phyloP scores from a whole-genome alignment of 1,284 basidiomycete genomes.

The Agroathelia rolfsii region DNA sequence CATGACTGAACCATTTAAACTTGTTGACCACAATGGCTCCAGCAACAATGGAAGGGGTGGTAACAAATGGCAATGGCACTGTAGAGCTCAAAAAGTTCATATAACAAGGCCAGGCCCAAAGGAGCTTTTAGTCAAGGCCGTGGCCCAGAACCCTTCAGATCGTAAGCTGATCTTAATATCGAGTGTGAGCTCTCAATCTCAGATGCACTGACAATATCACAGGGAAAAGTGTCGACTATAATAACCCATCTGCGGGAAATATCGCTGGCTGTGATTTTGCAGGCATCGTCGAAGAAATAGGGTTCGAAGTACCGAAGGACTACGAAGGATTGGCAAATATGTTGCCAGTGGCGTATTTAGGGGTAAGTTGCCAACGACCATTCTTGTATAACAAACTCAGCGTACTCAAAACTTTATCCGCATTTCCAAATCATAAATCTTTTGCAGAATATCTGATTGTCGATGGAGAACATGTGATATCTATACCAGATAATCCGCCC shows the following conservation, averaged over 20 bases:
- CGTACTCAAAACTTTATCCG: too few species aligned
- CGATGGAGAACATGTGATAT: constrained; percentile 16
- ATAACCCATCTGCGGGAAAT: too few species aligned
- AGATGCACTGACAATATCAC: too few species aligned
- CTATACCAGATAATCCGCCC: constrained; percentile 19
- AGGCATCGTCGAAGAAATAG: constrained; percentile 19
- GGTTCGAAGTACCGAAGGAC: constrained; percentile 17
- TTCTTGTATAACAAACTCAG: too few species aligned
- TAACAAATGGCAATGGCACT: not conserved
- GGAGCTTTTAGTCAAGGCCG: constrained; percentile 7
- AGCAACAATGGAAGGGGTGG: too few species aligned
- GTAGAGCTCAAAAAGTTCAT: constrained; percentile 2
- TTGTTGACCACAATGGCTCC: too few species aligned
- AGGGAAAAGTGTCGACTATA: too few species aligned
- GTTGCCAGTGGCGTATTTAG: constrained; percentile 20
- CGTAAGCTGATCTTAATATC: too few species aligned
- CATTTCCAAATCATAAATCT: constrained; percentile 15
- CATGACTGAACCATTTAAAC: too few species aligned
- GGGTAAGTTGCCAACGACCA: constrained; percentile 16
- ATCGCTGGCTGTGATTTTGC: constrained; percentile 19
- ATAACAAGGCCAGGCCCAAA: constrained; percentile 1
- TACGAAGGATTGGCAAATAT: constrained; percentile 18
- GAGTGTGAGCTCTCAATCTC: too few species aligned
- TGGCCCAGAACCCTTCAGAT: constrained; percentile 9
- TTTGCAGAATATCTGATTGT: constrained; percentile 24